These are phyloP conservation scores for Phytopythium cucurbitacearum DNA, from an alignment of 352 stramenopile genomes.

Conservation along the genomic window DNA sequence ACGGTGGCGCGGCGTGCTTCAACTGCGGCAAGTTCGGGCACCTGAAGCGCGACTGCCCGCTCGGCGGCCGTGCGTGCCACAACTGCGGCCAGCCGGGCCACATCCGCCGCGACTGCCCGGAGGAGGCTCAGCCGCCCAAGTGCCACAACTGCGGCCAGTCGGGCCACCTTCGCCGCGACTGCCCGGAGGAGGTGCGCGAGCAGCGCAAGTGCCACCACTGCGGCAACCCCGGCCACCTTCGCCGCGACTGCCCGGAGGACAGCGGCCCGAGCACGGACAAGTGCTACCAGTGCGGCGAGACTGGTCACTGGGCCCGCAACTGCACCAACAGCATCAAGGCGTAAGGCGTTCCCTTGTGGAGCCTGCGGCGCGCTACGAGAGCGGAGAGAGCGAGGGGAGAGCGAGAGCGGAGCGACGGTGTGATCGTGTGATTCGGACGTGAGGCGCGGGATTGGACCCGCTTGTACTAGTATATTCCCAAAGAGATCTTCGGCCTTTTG, in stretches of 20 bases:
- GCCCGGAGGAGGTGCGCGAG: constrained; percentile 60
- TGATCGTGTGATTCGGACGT: constrained; percentile 24
- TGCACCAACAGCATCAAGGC: constrained; percentile 46
- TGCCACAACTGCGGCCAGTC: constrained; percentile 78
- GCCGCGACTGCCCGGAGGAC: constrained; percentile 79
- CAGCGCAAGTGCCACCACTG: constrained; percentile 78
- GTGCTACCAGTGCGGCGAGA: constrained; percentile 81
- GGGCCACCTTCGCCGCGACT: constrained; percentile 70
- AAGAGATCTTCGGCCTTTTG: constrained; percentile 41
- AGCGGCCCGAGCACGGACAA: constrained; percentile 64
- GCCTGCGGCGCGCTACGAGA: constrained; percentile 19
- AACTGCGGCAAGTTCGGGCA: constrained; percentile 75
- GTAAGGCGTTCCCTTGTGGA: constrained; percentile 27
- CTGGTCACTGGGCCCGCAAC: constrained; percentile 76
- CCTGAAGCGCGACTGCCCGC: constrained; percentile 81
- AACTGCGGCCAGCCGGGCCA: constrained; percentile 78
- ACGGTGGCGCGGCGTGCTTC: constrained; percentile 53
- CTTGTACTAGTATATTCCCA: constrained; percentile 62
- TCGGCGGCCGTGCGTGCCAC: constrained; percentile 65
- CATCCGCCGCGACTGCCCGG: constrained; percentile 75
- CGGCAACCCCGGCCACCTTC: constrained; percentile 59
- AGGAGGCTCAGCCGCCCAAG: constrained; percentile 68
- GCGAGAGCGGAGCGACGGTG: constrained; percentile 28
- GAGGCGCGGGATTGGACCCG: constrained; percentile 31
- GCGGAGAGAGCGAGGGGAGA: constrained; percentile 33